Percentiles rank a stretch among this genome's conserved stretches.
Conservation (phyloP, 257 asterid genomes). For the Nicotiana attenuata region DNA sequence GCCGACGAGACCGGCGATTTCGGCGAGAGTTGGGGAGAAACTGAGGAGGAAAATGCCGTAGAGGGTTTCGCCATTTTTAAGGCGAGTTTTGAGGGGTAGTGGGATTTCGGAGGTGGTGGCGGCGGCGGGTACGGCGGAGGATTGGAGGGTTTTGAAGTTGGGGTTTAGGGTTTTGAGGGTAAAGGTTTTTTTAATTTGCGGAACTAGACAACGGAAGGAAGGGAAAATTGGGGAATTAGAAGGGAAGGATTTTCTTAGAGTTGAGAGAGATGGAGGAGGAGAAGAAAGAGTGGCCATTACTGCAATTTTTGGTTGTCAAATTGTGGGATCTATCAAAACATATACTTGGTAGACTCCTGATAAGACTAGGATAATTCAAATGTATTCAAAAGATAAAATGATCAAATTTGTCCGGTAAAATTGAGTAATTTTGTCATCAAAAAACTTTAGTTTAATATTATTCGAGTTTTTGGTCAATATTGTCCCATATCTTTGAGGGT, state of each 20-base stretch:
- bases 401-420: no score
- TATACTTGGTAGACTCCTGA: no score
- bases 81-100: constrained; percentile 55
- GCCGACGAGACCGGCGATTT: constrained; percentile 72
- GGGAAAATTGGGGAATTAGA: constrained; percentile 9
- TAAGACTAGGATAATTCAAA: no score
- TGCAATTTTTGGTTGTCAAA: neutral
- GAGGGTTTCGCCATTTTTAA: constrained; percentile 60
- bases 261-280: constrained; percentile 29
- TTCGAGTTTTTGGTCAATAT: no score
- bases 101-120: constrained; percentile 15
- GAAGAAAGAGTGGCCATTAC: constrained; percentile 28
- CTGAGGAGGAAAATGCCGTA: constrained; percentile 77
- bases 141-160: constrained; percentile 11
- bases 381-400: no score
- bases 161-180: constrained; percentile 24
- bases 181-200: constrained; percentile 11
- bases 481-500: no score
- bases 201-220: neutral
- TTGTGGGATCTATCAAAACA: neutral
- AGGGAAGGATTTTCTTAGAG: constrained; percentile 26
- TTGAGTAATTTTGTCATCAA: no score
- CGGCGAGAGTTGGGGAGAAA: constrained; percentile 73
- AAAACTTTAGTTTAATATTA: no score
- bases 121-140: constrained; percentile 9